phyloP scores from a whole-genome alignment of 140 eudicot species.

The Oenanthe javanica region DNA sequence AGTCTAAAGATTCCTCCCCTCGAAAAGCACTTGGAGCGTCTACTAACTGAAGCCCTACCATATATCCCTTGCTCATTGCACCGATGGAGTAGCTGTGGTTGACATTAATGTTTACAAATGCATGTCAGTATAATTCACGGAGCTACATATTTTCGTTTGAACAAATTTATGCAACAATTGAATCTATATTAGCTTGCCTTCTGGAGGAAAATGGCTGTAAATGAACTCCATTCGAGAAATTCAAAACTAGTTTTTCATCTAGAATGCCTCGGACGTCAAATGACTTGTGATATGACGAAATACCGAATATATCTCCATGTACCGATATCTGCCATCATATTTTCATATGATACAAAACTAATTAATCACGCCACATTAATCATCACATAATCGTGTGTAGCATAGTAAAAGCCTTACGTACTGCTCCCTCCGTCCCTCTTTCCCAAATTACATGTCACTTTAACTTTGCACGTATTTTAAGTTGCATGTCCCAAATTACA shows the following conservation, averaged over 20 bases:
- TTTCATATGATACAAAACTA: not conserved
- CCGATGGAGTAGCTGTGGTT: slow-evolving; percentile 14
- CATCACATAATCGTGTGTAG: not conserved
- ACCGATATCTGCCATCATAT: slow-evolving; percentile 39
- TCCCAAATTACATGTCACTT: no score
- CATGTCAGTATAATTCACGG: slow-evolving; percentile 1
- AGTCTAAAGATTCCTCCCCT: slow-evolving; percentile 14
- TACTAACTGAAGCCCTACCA: slow-evolving; percentile 15
- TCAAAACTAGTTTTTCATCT: slow-evolving; percentile 19
- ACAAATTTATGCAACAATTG: slow-evolving; percentile 13
- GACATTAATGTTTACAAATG: not conserved
- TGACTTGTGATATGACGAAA: slow-evolving; percentile 29
- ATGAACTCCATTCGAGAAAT: slow-evolving; percentile 27
- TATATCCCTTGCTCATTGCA: slow-evolving; percentile 7
- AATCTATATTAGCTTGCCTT: slow-evolving; percentile 20
- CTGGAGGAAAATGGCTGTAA: slow-evolving; percentile 24
- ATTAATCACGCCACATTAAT: not conserved
- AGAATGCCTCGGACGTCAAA: slow-evolving; percentile 30
- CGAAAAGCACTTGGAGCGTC: slow-evolving; percentile 19
- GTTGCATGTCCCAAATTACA: no score
- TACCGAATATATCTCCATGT: slow-evolving; percentile 32
- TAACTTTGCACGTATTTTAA: no score
- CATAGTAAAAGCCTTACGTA: not conserved
- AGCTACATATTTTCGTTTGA: not conserved
- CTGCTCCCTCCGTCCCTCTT: no score